Conservation (phyloP, 2,329 filamentous ascomycete genomes). For the Metarhizium anisopliae region DNA sequence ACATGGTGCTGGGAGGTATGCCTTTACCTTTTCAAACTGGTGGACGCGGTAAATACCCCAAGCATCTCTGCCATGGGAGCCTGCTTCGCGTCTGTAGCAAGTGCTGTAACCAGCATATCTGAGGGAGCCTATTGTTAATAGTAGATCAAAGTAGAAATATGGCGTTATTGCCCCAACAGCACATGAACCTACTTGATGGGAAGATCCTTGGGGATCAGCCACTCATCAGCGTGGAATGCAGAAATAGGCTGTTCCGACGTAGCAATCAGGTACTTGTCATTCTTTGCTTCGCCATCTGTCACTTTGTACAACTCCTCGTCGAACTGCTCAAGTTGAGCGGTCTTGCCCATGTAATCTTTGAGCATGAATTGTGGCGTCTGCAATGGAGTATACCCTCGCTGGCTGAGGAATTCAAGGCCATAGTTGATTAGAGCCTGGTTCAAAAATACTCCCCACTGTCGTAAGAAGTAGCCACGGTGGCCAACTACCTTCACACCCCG, state of each 20-base stretch:
- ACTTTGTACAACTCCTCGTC: constrained; percentile 99
- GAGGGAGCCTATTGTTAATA: constrained; percentile 27
- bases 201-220: constrained; percentile 75
- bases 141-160: neutral
- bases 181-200: constrained; percentile 61
- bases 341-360: constrained; percentile 94
- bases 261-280: constrained; percentile 72
- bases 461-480: constrained; percentile 88
- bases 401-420: constrained; percentile 77
- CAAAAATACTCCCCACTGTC: constrained; percentile 79
- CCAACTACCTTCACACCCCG: constrained; percentile 90
- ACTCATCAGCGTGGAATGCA: constrained; percentile 86
- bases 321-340: constrained; percentile 92
- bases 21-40: constrained; percentile 79
- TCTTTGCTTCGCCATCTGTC: constrained; percentile 73
- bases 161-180: neutral
- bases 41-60: constrained; percentile 98
- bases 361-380: constrained; percentile 93
- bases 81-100: constrained; percentile 93
- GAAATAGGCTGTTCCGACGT: constrained; percentile 94
- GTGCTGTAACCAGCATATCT: constrained; percentile 89
- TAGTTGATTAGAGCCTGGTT: constrained; percentile 95
- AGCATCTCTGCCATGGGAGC: constrained; percentile 75
- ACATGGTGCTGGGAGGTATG: neutral
- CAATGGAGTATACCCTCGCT: constrained; percentile 72